A percentile compares a stretch with the other conserved stretches of the same genome.
These are phyloP conservation scores for Magnaporthiopsis rhizophila DNA, from an alignment of 2,329 filamentous ascomycete species.

Conservation along the genomic window DNA sequence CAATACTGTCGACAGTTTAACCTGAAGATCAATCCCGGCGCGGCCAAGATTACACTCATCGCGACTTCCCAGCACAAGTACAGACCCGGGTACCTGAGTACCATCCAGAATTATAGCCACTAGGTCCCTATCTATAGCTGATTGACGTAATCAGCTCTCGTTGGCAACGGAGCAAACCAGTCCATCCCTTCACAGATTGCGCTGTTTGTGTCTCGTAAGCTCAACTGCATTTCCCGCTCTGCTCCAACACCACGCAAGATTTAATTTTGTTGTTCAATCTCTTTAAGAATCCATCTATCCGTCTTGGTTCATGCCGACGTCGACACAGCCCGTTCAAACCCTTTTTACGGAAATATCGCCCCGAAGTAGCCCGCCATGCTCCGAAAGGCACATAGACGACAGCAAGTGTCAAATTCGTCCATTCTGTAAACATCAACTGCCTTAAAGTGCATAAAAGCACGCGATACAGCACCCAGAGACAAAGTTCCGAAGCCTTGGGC, in stretches of 20 bases:
- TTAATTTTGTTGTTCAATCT: no score
- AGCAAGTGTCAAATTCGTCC: conserved; percentile 16
- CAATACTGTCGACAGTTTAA: conserved; percentile 30
- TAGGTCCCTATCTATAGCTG: background rate
- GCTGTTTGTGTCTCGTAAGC: no score
- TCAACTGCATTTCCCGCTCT: no score
- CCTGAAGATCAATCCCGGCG: conserved; percentile 42
- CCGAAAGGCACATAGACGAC: conserved; percentile 12
- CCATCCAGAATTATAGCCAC: background rate
- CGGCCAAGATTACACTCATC: conserved; percentile 38
- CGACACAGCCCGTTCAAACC: conserved; percentile 15
- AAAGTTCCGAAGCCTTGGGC: background rate
- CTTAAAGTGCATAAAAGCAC: conserved; percentile 22
- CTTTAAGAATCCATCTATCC: no score
- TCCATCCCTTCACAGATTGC: conserved; percentile 14
- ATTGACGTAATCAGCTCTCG: conserved; percentile 21
- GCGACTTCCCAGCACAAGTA: conserved; percentile 35
- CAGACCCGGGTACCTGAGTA: no score
- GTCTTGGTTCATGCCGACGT: conserved; percentile 16
- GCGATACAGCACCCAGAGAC: conserved; percentile 20
- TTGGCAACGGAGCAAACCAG: conserved; percentile 39
- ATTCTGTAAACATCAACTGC: conserved; percentile 22
- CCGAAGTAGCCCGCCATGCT: conserved; percentile 14
- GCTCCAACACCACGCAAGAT: no score
- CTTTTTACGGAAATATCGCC: conserved; percentile 17